Base-by-base conservation (phyloP, 805 yeast species). In the Blastobotrys robertii region DNA sequence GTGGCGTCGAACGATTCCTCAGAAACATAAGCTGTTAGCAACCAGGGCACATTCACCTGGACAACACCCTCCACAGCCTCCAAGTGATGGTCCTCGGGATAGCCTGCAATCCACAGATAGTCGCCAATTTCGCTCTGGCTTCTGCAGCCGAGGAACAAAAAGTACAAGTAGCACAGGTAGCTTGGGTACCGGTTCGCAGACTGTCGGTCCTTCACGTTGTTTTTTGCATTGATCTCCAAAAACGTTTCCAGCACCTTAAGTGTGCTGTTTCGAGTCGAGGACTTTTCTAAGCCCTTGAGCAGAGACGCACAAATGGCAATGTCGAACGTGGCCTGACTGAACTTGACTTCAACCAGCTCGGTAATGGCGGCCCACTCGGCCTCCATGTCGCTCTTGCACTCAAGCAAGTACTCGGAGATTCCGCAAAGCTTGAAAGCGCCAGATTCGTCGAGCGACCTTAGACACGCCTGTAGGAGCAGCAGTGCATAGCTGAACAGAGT, bases 71-170 rank as follows among this genome's bases (percentile, higher is more conserved):
- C 25, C 6, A 19, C 25, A 6, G 34, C 13, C 31, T 5, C 36
- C 46, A 14, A 15, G 25, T 11, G 30, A 14, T 44, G 46, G 7
- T 50, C 52, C 12, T 52, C 55, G 6, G 56, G 50, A 41, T 49
- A 55, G 1, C 59, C 58, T 1, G 57, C 56, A 11, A 53, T 39
- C 56, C 57, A 52, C 16, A 53, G 46, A 38, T 49, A 41, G 15
- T 52, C 50, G 28, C 50, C 46, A 42, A 56, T 30, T 13, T 54
- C 55, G 9, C 37, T 19, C 2, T 48, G 46, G 11, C 53, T 44
- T 39, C 54, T 43, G 31, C 54, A 50, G 11, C 56, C 48, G 37
- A 56, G 40, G 30, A 43, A 57, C 34, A 56, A 29, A 31, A 56
- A 45, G 34, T 47, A 56, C 11, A 56, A 43, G 34, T 52, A 56